Evolutionary conservation across 2,329 filamentous ascomycete genomes (phyloP).

Genomic region (Pestalotiopsis sp.): DNA sequence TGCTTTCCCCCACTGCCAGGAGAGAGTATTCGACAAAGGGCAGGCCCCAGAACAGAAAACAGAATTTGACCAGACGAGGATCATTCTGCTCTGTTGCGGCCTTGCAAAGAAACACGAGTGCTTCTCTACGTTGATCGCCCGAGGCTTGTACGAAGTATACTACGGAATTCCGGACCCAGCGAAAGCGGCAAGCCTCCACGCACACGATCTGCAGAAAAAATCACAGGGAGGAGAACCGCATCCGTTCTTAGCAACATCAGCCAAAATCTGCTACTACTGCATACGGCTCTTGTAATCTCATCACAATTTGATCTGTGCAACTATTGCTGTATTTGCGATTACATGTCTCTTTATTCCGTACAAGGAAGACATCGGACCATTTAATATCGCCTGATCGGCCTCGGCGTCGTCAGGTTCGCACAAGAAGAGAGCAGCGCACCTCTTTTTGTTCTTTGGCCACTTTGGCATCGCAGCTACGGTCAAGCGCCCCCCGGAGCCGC

Average conservation of each 20-base stretch:
- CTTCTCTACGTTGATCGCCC: background rate
- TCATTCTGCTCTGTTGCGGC: background rate
- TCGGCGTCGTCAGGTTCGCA: background rate
- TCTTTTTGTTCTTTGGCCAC: background rate
- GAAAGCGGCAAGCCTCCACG: background rate
- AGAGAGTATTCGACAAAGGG: background rate
- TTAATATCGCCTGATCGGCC: slow-evolving; percentile 1
- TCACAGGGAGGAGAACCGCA: background rate
- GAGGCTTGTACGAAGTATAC: too few relatives aligned
- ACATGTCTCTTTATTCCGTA: background rate
- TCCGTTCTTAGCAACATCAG: slow-evolving; percentile 19
- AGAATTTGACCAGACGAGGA: background rate
- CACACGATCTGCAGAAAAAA: background rate
- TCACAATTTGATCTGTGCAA: slow-evolving; percentile 11
- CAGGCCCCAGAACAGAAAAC: slow-evolving; percentile 6
- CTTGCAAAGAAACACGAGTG: background rate
- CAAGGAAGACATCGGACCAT: slow-evolving; percentile 1
- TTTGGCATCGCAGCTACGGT: background rate
- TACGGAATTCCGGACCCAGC: background rate
- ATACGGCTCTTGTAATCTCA: background rate
- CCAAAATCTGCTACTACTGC: slow-evolving; percentile 18
- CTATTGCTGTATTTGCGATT: slow-evolving; percentile 6
- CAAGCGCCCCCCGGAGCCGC: background rate
- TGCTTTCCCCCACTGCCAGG: slow-evolving; percentile 5
- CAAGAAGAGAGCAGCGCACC: background rate